Evolutionary conservation across 228 moss, liverwort and hornwort species (phyloP).

Genomic region (Sphagnum fallax): DNA sequence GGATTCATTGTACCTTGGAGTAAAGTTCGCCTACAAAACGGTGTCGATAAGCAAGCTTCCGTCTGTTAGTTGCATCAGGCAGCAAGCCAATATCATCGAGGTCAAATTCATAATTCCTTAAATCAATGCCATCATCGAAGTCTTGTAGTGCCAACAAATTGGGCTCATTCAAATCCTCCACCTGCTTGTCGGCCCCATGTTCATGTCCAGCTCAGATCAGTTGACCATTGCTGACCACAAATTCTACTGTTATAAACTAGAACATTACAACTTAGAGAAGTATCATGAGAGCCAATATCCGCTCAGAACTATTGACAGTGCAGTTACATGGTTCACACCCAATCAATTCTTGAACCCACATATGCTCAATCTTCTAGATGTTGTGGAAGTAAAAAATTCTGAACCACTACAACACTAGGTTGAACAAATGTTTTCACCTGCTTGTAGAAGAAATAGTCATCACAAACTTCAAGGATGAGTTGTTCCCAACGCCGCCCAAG

Average conservation of each 20-base stretch:
- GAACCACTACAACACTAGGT: neutral
- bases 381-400: too few relatives aligned
- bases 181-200: constrained; percentile 15
- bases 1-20: constrained; percentile 25
- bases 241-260: too few relatives aligned
- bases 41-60: constrained; percentile 38
- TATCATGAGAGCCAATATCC: too few relatives aligned
- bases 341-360: too few relatives aligned
- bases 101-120: constrained; percentile 25
- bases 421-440: constrained; percentile 11
- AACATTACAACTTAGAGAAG: too few relatives aligned
- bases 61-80: constrained; percentile 20
- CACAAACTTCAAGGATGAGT: constrained; percentile 59
- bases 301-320: too few relatives aligned
- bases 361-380: too few relatives aligned
- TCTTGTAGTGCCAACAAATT: constrained; percentile 35
- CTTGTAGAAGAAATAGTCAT: constrained; percentile 41
- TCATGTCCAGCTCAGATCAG: too few relatives aligned
- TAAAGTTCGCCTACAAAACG: constrained; percentile 35
- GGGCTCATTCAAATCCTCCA: constrained; percentile 42
- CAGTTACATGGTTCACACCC: too few relatives aligned
- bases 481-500: constrained; percentile 60
- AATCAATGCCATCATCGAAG: constrained; percentile 37
- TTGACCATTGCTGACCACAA: too few relatives aligned
- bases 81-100: constrained; percentile 18